Base-by-base conservation (phyloP, 768 basidiomycete genomes). In the Termitomyces sp. region DNA sequence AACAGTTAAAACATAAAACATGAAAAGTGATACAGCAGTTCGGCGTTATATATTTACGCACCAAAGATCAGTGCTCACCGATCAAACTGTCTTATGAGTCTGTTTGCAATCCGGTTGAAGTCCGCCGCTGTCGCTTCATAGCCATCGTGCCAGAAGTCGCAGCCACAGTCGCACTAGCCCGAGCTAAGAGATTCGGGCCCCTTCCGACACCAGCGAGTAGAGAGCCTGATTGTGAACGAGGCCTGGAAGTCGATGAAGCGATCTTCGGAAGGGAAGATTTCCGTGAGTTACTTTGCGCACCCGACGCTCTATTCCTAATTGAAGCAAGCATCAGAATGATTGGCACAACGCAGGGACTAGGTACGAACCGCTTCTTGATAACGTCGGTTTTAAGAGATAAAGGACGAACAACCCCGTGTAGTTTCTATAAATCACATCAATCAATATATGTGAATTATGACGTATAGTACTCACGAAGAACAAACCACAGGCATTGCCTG, bases 381-480 rank as follows among this genome's bases (percentile, higher is more conserved):
- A 95, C 89, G 70, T 98, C 93, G 45, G 95, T 98, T 81, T 97
- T 97, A 61, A 98, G 81, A 41, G 94, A 95, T 63, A 96, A 77
- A 8, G 96, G 96, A 55, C 96, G 84, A 6, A 95, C 91, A 52
- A 98, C 95, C 49, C 94, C 94, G 67, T 98, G 96, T 41, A 98
- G 76, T 86, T 98, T 98, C 92, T 95, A 65, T 39, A 55, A 8
- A 65, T 56, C 41, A 54, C 54, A 51, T 57, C 27, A 42, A 53
- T 57, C 45, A 57, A 39, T 31, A 61, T 63, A 60, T 47, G 47
- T 55, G 36, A 22, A 36, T 42, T 45, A 54, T 44, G 58, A 61
- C 55, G 37, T 16, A 24, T 48, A 37, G 6, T 9, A 86, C 89
- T 81, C 70, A 93, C 91, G 76, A 84, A 95, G 78, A 95, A 97